These are phyloP conservation scores for Pyrenochaeta sp. DNA, from an alignment of 2,329 filamentous ascomycete species.

Conservation along the genomic window DNA sequence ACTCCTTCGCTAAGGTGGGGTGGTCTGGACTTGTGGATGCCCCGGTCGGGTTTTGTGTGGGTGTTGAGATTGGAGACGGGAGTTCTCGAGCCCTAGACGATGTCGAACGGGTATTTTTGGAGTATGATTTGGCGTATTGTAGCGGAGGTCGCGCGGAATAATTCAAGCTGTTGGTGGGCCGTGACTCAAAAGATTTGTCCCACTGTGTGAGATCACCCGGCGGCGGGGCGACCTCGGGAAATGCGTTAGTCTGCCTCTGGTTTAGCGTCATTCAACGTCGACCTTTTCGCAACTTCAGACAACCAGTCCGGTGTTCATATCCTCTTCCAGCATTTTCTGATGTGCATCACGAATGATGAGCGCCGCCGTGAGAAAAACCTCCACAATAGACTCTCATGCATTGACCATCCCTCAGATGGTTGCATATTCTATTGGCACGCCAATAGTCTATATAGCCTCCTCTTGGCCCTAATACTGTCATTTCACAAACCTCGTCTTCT, in stretches of 20 bases:
- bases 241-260: constrained; percentile 4
- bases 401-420: too few species aligned
- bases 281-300: not conserved
- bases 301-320: not conserved
- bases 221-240: constrained; percentile 18
- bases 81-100: not conserved
- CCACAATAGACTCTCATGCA: too few species aligned
- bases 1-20: constrained; percentile 19
- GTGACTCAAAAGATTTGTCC: constrained; percentile 40
- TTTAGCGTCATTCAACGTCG: not conserved
- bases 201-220: constrained; percentile 24
- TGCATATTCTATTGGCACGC: too few species aligned
- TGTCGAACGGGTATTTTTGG: not conserved
- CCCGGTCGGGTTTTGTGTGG: not conserved
- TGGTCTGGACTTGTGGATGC: not conserved
- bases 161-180: constrained; percentile 10
- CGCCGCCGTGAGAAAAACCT: too few species aligned
- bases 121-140: not conserved
- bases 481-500: too few species aligned
- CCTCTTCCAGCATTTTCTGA: not conserved
- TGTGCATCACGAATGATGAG: too few species aligned
- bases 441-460: too few species aligned
- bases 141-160: constrained; percentile 7
- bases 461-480: too few species aligned
- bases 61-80: not conserved